Conservation (phyloP, 2,329 filamentous ascomycete species). For the Pseudopithomyces chartarum region DNA sequence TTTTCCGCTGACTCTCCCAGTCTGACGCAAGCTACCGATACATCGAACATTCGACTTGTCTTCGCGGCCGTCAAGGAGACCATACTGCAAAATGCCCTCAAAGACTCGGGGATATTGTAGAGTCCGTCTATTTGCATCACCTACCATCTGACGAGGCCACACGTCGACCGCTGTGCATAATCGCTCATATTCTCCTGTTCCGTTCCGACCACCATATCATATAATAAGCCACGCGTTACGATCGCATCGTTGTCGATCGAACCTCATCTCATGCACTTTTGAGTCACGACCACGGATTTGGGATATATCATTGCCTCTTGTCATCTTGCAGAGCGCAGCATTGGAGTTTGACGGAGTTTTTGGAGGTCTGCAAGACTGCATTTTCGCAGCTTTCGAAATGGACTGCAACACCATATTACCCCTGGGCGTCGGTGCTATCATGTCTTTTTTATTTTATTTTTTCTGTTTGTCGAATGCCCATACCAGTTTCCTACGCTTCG, state of each 20-base stretch:
- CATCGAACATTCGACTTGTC: slow-evolving; percentile 95
- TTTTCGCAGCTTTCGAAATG: slow-evolving; percentile 16
- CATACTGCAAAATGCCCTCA: slow-evolving; percentile 95
- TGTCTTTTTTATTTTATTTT: slow-evolving; percentile 10
- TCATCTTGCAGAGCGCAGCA: slow-evolving; percentile 44
- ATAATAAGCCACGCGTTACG: slow-evolving; percentile 45
- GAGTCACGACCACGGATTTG: slow-evolving; percentile 41
- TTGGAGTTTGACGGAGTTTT: slow-evolving; percentile 42
- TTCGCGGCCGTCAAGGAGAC: slow-evolving; percentile 99
- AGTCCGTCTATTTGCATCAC: neutral
- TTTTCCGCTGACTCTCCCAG: slow-evolving; percentile 55
- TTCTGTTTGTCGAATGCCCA: slow-evolving; percentile 12
- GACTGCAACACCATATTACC: slow-evolving; percentile 21
- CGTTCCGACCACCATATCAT: slow-evolving; percentile 32
- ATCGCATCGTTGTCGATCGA: slow-evolving; percentile 33
- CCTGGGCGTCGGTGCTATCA: slow-evolving; percentile 18
- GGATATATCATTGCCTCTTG: slow-evolving; percentile 44
- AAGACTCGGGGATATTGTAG: slow-evolving; percentile 91
- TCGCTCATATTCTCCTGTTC: slow-evolving; percentile 14
- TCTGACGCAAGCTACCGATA: slow-evolving; percentile 97
- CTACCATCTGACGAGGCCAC: slow-evolving; percentile 19
- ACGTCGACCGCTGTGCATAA: slow-evolving; percentile 40
- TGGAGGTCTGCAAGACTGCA: slow-evolving; percentile 31
- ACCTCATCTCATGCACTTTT: slow-evolving; percentile 35
- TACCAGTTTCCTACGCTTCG: slow-evolving; percentile 17